phyloP scores from a whole-genome alignment of 345 rosid genomes.

The Zanthoxylum bungeanum region DNA sequence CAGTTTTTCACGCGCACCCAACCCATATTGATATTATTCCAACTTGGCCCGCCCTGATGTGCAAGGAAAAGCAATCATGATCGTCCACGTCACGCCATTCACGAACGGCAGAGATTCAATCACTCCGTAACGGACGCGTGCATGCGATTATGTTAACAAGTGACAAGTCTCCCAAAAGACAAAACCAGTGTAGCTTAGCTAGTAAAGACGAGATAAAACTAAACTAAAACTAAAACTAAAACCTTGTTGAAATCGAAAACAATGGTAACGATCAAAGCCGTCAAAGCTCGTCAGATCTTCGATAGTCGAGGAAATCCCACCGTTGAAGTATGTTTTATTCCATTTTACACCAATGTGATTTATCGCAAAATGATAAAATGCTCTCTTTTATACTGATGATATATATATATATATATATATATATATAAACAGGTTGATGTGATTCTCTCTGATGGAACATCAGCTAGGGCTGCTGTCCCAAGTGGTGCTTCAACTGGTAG shows the following conservation, averaged over 20 bases:
- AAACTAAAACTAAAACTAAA: too few relatives aligned
- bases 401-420: too few relatives aligned
- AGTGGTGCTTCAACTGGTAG: slow-evolving; percentile 75
- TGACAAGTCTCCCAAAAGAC: neutral
- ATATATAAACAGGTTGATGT: slow-evolving; percentile 41
- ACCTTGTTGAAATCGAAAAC: neutral
- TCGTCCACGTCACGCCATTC: slow-evolving; percentile 9
- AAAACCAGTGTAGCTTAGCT: neutral
- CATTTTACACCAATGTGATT: neutral
- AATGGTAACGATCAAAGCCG: slow-evolving; percentile 32
- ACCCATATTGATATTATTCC: too few relatives aligned
- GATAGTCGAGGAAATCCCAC: slow-evolving; percentile 80
- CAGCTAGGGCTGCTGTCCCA: slow-evolving; percentile 67
- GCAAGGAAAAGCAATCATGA: slow-evolving; percentile 1
- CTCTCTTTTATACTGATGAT: neutral
- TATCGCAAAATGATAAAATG: neutral
- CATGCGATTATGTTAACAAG: too few relatives aligned
- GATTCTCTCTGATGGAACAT: slow-evolving; percentile 33
- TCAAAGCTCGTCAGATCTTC: slow-evolving; percentile 72
- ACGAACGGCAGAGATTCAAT: slow-evolving; percentile 22
- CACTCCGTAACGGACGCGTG: neutral
- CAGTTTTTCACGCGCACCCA: too few relatives aligned
- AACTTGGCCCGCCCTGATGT: neutral
- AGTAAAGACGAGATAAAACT: too few relatives aligned
- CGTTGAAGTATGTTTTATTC: slow-evolving; percentile 50